phyloP scores from a whole-genome alignment of 2,329 filamentous ascomycete species.

The Colletotrichum echinochloae region DNA sequence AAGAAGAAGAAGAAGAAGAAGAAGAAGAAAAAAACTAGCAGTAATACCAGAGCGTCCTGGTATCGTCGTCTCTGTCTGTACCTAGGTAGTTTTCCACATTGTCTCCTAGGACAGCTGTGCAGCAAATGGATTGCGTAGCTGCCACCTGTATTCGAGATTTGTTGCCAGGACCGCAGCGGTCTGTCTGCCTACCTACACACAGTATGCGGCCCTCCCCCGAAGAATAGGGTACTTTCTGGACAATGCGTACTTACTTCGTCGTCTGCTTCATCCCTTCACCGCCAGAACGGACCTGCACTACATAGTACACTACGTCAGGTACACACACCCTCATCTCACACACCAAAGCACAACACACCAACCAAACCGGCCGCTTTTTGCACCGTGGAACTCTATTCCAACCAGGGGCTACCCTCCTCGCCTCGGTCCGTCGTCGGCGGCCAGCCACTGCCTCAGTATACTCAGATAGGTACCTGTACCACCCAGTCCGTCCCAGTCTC shows the following conservation, averaged over 20 bases:
- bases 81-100: too few relatives aligned
- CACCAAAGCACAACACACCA: constrained; percentile 5
- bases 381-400: constrained; percentile 15
- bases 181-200: too few relatives aligned
- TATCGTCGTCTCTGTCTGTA: neutral
- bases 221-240: too few relatives aligned
- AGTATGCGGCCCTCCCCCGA: neutral
- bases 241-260: neutral
- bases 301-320: constrained; percentile 4
- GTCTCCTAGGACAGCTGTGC: neutral
- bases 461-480: neutral
- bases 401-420: constrained; percentile 13
- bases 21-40: neutral
- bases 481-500: neutral
- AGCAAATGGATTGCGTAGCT: neutral
- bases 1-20: neutral
- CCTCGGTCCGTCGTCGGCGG: constrained; percentile 22
- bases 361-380: constrained; percentile 11
- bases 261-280: constrained; percentile 18
- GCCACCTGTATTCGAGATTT: too few relatives aligned
- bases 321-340: constrained; percentile 1
- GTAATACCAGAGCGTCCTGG: neutral
- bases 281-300: constrained; percentile 14
- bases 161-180: too few relatives aligned
- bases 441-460: neutral